A percentile compares a stretch with the other conserved stretches of the same genome.
Conservation (phyloP, 345 rosid genomes). For the Eucalyptus marginata region DNA sequence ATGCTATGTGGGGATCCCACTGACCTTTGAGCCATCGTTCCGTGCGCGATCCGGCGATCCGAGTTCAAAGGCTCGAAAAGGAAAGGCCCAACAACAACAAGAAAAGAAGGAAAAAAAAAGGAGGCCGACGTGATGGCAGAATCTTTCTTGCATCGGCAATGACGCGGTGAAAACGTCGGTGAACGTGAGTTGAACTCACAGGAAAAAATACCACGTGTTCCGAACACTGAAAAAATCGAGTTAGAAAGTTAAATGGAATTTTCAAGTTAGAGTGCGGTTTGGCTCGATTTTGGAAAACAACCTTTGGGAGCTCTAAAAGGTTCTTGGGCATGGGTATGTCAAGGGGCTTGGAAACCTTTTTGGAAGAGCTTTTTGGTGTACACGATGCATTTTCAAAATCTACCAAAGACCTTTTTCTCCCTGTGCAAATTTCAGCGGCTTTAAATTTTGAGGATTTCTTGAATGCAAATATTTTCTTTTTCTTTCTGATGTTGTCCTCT, state of each 20-base stretch:
- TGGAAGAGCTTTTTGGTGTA: not conserved
- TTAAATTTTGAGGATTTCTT: too few relatives aligned
- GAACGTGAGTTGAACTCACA: not conserved
- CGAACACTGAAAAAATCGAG: too few relatives aligned
- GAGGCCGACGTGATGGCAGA: not conserved
- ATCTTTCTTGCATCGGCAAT: not conserved
- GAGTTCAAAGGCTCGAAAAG: not conserved
- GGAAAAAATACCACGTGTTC: too few relatives aligned
- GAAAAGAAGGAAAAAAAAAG: not conserved
- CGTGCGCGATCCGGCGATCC: not conserved
- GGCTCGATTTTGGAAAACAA: not conserved
- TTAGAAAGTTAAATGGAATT: too few relatives aligned
- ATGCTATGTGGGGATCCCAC: not conserved
- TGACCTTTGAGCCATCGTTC: not conserved
- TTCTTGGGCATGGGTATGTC: not conserved
- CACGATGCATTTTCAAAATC: not conserved
- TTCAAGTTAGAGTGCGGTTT: too few relatives aligned
- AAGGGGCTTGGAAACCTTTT: not conserved
- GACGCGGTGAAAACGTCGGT: not conserved
- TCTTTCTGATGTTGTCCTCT: too few relatives aligned
- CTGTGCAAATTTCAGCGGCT: too few relatives aligned
- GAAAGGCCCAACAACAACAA: not conserved
- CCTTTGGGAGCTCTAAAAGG: not conserved
- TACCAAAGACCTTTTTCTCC: not conserved
- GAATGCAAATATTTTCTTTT: too few relatives aligned